Conservation (phyloP, 2,329 filamentous ascomycete species). For the Alternaria atra region DNA sequence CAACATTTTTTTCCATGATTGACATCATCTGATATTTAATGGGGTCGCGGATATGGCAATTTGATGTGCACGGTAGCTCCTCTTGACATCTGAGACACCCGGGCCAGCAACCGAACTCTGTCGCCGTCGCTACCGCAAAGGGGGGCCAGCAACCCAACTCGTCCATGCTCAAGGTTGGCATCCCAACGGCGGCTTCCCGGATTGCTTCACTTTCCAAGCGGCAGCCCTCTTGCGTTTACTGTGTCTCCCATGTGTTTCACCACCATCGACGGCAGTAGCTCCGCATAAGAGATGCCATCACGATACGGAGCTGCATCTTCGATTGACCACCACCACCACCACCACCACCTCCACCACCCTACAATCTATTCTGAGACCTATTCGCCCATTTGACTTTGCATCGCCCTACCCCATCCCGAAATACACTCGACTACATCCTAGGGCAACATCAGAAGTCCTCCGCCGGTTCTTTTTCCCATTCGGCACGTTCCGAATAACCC, state of each 20-base stretch:
- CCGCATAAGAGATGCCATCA: conserved; percentile 1
- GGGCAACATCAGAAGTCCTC: conserved; percentile 6
- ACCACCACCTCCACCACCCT: not conserved
- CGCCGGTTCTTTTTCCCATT: conserved; percentile 8
- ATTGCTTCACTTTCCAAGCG: conserved; percentile 8
- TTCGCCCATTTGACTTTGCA: conserved; percentile 8
- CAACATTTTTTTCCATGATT: conserved; percentile 4
- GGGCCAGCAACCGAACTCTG: conserved; percentile 7
- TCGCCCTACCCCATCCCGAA: conserved; percentile 1
- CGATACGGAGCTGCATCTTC: not conserved
- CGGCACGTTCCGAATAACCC: conserved; percentile 1
- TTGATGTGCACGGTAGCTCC: not conserved
- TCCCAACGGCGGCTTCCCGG: conserved; percentile 10
- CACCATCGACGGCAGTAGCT: conserved; percentile 11
- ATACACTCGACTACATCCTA: conserved; percentile 20
- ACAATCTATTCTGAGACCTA: conserved; percentile 11
- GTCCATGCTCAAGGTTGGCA: not conserved
- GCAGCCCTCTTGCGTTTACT: not conserved
- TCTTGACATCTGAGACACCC: not conserved
- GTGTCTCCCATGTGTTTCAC: conserved; percentile 26
- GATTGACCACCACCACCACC: not conserved
- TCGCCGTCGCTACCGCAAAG: conserved; percentile 6
- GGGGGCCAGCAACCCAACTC: conserved; percentile 1
- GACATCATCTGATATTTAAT: conserved; percentile 10
- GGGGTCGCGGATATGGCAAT: not conserved